A percentile compares a stretch with the other conserved stretches of the same genome.
These are phyloP conservation scores for Pestalotiopsis sp. DNA, from an alignment of 2,329 filamentous ascomycete species.

Conservation along the genomic window DNA sequence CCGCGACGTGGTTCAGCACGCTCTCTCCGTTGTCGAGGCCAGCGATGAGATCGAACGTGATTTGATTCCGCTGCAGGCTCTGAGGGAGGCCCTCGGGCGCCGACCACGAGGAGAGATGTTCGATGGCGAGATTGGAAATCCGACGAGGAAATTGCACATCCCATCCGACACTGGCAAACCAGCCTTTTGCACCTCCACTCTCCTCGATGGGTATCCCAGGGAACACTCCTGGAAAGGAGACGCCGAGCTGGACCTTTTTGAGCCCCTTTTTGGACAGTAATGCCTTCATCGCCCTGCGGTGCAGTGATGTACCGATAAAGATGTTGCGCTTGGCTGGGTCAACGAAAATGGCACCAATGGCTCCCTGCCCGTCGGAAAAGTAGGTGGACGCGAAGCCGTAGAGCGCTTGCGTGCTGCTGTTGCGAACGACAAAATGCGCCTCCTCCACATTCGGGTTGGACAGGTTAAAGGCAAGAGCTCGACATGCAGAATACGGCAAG, in stretches of 20 bases:
- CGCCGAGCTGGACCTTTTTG: slow-evolving; percentile 80
- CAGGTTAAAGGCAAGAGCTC: slow-evolving; percentile 76
- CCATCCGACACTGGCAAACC: slow-evolving; percentile 93
- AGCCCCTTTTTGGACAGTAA: slow-evolving; percentile 71
- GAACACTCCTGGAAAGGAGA: slow-evolving; percentile 81
- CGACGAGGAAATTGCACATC: slow-evolving; percentile 65
- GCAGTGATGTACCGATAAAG: slow-evolving; percentile 87
- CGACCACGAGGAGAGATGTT: slow-evolving; percentile 72
- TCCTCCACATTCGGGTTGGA: slow-evolving; percentile 73
- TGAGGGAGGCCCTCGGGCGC: slow-evolving; percentile 77
- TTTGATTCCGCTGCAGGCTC: slow-evolving; percentile 71
- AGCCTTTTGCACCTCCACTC: slow-evolving; percentile 59
- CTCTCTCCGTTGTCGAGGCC: slow-evolving; percentile 75
- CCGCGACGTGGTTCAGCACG: slow-evolving; percentile 74
- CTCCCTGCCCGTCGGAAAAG: slow-evolving; percentile 71
- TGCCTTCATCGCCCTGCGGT: slow-evolving; percentile 79
- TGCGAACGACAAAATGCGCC: slow-evolving; percentile 88
- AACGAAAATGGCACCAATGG: slow-evolving; percentile 86
- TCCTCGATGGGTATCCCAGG: slow-evolving; percentile 73
- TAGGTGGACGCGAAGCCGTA: slow-evolving; percentile 95
- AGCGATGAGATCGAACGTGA: slow-evolving; percentile 82
- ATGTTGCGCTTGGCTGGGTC: slow-evolving; percentile 84
- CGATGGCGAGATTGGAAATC: slow-evolving; percentile 70
- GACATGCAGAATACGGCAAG: slow-evolving; percentile 71
- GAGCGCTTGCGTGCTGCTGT: slow-evolving; percentile 86